Base-by-base conservation (phyloP, 2,329 filamentous ascomycete species). In the Akanthomyces uredinophilus region DNA sequence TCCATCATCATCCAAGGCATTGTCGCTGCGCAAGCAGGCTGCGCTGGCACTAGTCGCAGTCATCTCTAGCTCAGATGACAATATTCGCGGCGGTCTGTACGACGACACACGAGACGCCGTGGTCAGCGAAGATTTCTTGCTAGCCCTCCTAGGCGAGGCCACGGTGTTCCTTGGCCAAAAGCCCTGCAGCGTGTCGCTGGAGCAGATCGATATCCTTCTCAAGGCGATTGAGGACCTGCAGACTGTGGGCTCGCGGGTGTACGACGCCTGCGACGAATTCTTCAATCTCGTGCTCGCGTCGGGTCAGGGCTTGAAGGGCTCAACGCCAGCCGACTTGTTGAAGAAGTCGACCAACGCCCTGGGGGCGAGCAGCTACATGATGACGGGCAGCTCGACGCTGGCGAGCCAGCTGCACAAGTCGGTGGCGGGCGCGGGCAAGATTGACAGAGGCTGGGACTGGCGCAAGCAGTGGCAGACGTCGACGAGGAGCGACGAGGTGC, bases 81-180 rank as follows among this genome's bases (percentile, higher is more conserved):
- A 91, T 71, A 96, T 98, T 68, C 90, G 91, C 62, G 94, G 94
- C 61, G 94, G 94, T 1, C 80, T 97, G 2, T 96, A 92, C 72
- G 93, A 98, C 70, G 86, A 87, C 27, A 83, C 85, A 20, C 85
- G 90, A 14, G 90, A 93, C 70, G 87, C 91, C 0, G 91, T 96
- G 7, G 89, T 97, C 20, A 91, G 91, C 68, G 90, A 96, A 65
- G 94, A 98, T 68, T 93, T 93, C 58, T 76, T 98, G 24, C 80
- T 97, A 10, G 87, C 89, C 3, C 80, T 98, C 16, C 82, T 98
- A 1, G 93, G 92, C 57, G 94, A 98, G 76, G 87, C 88, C 0
- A 84, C 94, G 4, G 84, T 91, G 1, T 91, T 96, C 64, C 79
- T 96, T 64, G 85, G 87, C 69, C 79, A 86, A 66, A 71, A 71